These are phyloP conservation scores for Cucurbita ficifolia DNA, from an alignment of 306 rosid species.

Conservation along the genomic window DNA sequence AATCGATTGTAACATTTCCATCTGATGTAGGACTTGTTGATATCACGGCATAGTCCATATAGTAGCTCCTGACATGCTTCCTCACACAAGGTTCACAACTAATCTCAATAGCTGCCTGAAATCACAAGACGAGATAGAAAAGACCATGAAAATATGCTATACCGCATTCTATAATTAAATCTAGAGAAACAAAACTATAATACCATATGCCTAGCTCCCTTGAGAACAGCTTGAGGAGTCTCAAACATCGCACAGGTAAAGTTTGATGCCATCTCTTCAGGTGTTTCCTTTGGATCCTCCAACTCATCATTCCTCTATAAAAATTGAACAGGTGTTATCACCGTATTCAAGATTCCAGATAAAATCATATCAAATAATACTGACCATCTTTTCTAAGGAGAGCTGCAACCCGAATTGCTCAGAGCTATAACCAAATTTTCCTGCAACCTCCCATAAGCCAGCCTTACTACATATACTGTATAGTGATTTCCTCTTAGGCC, in stretches of 20 bases:
- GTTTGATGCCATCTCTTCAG: conserved; percentile 93
- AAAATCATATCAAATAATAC: conserved; percentile 15
- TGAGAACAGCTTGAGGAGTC: conserved; percentile 82
- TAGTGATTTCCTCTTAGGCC: conserved; percentile 78
- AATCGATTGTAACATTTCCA: conserved; percentile 65
- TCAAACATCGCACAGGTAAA: conserved; percentile 79
- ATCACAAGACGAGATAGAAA: neutral
- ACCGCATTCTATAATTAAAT: neutral
- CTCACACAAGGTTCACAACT: conserved; percentile 94
- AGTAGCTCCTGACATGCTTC: conserved; percentile 77
- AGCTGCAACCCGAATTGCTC: conserved; percentile 88
- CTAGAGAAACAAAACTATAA: neutral
- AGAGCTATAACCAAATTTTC: conserved; percentile 84
- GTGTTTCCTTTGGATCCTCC: conserved; percentile 95
- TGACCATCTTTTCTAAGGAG: conserved; percentile 54
- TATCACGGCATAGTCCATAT: conserved; percentile 71
- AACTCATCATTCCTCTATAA: conserved; percentile 59
- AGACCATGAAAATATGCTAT: neutral
- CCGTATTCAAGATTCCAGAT: neutral
- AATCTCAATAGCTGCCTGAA: conserved; percentile 95
- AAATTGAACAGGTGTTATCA: neutral
- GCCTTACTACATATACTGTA: conserved; percentile 71
- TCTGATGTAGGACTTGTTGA: conserved; percentile 77
- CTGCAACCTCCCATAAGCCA: conserved; percentile 94
- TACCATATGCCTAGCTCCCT: conserved; percentile 97